A percentile compares a stretch with the other conserved stretches of the same genome.
phyloP scores from a whole-genome alignment of 1,139 yeast species.

The Debaryomyces nepalensis region DNA sequence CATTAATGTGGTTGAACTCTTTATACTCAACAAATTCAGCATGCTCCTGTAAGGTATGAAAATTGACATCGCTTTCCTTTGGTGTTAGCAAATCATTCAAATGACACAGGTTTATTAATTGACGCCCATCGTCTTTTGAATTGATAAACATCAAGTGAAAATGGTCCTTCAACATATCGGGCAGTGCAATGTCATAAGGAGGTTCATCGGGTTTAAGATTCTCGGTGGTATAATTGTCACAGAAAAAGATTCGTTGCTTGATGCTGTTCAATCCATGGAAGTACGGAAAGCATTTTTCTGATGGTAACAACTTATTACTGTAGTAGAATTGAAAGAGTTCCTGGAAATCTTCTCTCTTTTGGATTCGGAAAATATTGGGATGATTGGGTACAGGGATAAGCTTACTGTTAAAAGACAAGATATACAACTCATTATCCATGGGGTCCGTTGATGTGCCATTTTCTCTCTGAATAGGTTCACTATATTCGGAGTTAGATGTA shows the following conservation, averaged over 20 bases:
- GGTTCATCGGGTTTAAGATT: not conserved
- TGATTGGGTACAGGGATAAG: conserved; percentile 8
- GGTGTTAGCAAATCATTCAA: conserved; percentile 27
- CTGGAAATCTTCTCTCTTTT: conserved; percentile 21
- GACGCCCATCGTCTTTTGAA: conserved; percentile 12
- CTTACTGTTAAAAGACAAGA: conserved; percentile 12
- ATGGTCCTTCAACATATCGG: conserved; percentile 13
- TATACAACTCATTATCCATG: conserved; percentile 11
- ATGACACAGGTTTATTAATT: conserved; percentile 11
- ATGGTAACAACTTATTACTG: conserved; percentile 24
- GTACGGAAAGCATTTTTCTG: conserved; percentile 37
- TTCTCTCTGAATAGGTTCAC: not conserved
- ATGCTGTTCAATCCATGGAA: conserved; percentile 39
- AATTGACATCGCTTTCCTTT: conserved; percentile 12
- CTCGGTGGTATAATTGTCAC: conserved; percentile 17
- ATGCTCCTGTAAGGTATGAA: conserved; percentile 13
- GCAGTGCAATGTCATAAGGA: conserved; percentile 5
- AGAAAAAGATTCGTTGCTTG: conserved; percentile 35
- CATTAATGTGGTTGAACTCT: conserved; percentile 18
- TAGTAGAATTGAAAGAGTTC: conserved; percentile 35
- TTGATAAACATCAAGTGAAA: conserved; percentile 27
- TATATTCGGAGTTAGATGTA: not conserved
- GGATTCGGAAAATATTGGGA: conserved; percentile 19
- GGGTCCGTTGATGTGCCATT: not conserved
- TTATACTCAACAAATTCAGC: conserved; percentile 20